These are phyloP conservation scores for Cercospora nicotianae DNA, from an alignment of 2,329 filamentous ascomycete genomes.

Conservation along the genomic window DNA sequence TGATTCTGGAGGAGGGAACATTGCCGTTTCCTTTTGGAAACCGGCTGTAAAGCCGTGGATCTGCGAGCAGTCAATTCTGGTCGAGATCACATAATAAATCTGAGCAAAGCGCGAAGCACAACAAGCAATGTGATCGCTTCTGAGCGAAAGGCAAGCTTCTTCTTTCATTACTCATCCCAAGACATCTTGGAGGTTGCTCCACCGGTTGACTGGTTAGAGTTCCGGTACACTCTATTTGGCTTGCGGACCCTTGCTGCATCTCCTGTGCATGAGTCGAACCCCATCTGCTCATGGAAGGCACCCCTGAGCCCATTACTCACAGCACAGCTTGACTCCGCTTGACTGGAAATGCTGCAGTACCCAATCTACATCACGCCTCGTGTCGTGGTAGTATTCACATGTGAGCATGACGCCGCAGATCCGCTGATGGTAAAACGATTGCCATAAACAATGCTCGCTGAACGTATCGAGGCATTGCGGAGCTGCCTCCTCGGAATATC, in stretches of 20 bases:
- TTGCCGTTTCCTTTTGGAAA: not conserved
- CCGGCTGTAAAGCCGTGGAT: not conserved
- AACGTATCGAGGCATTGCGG: not conserved
- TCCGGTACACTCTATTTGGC: not conserved
- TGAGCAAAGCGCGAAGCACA: not conserved
- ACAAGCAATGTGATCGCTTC: not conserved
- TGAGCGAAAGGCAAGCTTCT: not conserved
- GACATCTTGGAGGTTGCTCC: not conserved
- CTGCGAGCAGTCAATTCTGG: not conserved
- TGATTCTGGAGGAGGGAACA: not conserved
- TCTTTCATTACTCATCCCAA: not conserved
- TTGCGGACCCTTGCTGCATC: not conserved
- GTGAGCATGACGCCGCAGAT: not conserved
- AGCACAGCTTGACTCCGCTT: not conserved
- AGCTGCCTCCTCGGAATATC: not conserved
- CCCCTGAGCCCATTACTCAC: slow-evolving; percentile 8
- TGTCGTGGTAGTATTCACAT: not conserved
- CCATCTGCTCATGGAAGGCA: not conserved
- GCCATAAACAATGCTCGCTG: not conserved
- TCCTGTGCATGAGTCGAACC: not conserved
- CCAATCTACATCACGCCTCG: not conserved
- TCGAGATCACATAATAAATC: not conserved
- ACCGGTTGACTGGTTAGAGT: not conserved
- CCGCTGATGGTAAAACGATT: not conserved
- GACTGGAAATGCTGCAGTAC: not conserved